A percentile compares a stretch with the other conserved stretches of the same genome.
phyloP scores from a whole-genome alignment of 1,284 basidiomycete species.

The Boletus sp. region DNA sequence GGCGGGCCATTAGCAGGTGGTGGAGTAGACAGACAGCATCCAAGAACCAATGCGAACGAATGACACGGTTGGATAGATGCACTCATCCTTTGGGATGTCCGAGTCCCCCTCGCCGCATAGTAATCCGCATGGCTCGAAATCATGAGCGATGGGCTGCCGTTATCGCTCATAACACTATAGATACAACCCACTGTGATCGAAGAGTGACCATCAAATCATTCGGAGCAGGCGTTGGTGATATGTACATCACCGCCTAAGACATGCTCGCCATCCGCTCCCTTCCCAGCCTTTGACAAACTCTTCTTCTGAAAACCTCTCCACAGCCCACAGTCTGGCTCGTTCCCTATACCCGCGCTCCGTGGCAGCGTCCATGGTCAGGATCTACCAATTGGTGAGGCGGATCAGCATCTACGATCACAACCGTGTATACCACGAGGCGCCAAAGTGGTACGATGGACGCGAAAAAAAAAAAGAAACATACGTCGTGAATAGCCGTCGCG shows the following conservation, averaged over 20 bases:
- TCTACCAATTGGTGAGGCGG: slow-evolving; percentile 21
- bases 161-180: too few species aligned
- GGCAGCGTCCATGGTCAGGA: slow-evolving; percentile 56
- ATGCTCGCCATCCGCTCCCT: slow-evolving; percentile 55
- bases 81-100: too few species aligned
- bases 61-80: too few species aligned
- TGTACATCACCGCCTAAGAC: slow-evolving; percentile 15
- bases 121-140: too few species aligned
- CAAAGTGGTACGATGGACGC: not conserved
- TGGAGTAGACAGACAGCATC: too few species aligned
- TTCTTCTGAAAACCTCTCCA: slow-evolving; percentile 73
- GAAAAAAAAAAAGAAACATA: slow-evolving; percentile 34
- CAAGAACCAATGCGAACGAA: too few species aligned
- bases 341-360: slow-evolving; percentile 66
- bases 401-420: slow-evolving; percentile 14
- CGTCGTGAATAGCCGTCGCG: slow-evolving; percentile 68
- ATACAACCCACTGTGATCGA: not conserved
- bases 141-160: too few species aligned
- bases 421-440: slow-evolving; percentile 13
- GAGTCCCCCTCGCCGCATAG: too few species aligned
- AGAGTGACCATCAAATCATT: not conserved
- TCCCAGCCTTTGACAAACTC: slow-evolving; percentile 81
- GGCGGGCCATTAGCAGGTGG: too few species aligned
- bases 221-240: not conserved
- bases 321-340: slow-evolving; percentile 72